These are phyloP conservation scores for Cyberlindnera mrakii DNA, from an alignment of 805 yeast genomes.

Conservation along the genomic window DNA sequence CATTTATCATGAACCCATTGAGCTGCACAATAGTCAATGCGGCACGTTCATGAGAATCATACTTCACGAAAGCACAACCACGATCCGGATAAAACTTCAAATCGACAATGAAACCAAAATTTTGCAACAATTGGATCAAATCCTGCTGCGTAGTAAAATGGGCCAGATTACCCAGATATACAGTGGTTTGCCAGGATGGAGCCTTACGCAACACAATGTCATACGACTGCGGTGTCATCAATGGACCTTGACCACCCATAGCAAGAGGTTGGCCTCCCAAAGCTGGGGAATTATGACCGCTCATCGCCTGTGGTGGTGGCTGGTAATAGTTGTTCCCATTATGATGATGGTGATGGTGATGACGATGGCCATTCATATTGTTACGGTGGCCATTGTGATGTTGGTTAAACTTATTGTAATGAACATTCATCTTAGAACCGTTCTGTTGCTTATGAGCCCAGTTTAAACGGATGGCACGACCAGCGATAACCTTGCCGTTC, in stretches of 20 bases:
- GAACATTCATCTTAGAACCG: conserved; percentile 11
- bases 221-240: conserved; percentile 46
- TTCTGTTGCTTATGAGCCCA: conserved; percentile 74
- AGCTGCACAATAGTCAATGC: conserved; percentile 82
- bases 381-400: conserved; percentile 8
- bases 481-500: conserved; percentile 69
- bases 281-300: conserved; percentile 1
- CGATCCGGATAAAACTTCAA: conserved; percentile 74
- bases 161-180: conserved; percentile 80
- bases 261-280: neutral
- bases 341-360: conserved; percentile 4
- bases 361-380: conserved; percentile 11
- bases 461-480: conserved; percentile 75
- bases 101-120: conserved; percentile 78
- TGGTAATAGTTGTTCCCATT: conserved; percentile 5
- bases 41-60: conserved; percentile 82
- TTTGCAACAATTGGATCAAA: conserved; percentile 65
- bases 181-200: conserved; percentile 81
- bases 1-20: conserved; percentile 63
- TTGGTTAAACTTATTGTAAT: conserved; percentile 4
- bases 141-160: conserved; percentile 70
- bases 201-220: conserved; percentile 71
- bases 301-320: conserved; percentile 4
- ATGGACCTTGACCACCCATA: neutral
- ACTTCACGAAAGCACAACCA: conserved; percentile 86